Conservation (phyloP, 352 stramenopile species). For the Phytophthora fragariaefolia region DNA sequence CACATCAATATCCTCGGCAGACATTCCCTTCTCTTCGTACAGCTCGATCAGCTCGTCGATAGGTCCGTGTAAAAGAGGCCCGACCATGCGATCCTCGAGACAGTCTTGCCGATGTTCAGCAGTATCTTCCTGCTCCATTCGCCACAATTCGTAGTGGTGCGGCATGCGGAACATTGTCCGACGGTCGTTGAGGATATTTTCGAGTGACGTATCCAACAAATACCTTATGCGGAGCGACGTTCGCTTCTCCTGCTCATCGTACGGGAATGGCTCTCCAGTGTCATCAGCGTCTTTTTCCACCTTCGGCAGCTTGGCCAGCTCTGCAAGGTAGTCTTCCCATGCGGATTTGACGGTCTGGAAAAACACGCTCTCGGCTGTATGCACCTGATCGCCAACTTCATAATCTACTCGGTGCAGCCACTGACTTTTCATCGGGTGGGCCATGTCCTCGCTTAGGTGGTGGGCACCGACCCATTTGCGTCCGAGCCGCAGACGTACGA, state of each 20-base stretch:
- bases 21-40: constrained; percentile 62
- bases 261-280: constrained; percentile 40
- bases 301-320: constrained; percentile 55
- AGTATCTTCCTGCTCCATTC: constrained; percentile 77
- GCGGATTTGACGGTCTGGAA: constrained; percentile 58
- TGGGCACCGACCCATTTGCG: constrained; percentile 74
- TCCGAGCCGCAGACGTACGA: constrained; percentile 61
- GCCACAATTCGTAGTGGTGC: constrained; percentile 66
- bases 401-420: constrained; percentile 80
- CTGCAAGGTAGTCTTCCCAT: constrained; percentile 65
- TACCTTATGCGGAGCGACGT: constrained; percentile 69
- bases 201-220: constrained; percentile 65
- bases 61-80: constrained; percentile 48
- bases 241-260: constrained; percentile 60
- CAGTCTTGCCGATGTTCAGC: constrained; percentile 40
- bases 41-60: constrained; percentile 61
- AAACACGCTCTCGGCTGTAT: constrained; percentile 54
- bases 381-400: constrained; percentile 43
- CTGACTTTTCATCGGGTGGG: constrained; percentile 36
- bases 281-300: constrained; percentile 47
- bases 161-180: constrained; percentile 58
- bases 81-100: constrained; percentile 49
- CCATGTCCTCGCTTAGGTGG: constrained; percentile 56
- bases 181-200: constrained; percentile 53
- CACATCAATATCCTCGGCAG: constrained; percentile 49